Base-by-base conservation (phyloP, 495 filamentous ascomycete genomes). In the Penicillium diatomitis region DNA sequence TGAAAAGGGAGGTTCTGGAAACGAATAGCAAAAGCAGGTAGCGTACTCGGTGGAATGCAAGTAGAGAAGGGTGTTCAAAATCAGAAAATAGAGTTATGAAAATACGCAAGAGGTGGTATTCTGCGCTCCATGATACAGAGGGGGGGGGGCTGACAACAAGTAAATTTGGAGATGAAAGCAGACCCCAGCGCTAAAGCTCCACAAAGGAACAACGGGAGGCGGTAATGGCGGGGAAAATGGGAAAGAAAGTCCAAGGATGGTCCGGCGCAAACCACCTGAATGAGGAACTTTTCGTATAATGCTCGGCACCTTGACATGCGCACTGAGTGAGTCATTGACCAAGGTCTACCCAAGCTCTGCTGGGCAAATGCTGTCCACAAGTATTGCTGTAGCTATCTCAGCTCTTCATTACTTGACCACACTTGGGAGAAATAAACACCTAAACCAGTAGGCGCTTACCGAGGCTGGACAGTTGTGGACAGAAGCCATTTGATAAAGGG, bases 61-160 rank as follows among this genome's bases (percentile, higher is more conserved):
- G 46, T 38, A 49, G 39, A 20, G 32, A 45, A 47, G n/a, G 32
- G 41, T 10, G 12, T 30, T 20, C 5, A 28, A 3, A 38, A 48
- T 11, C 12, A 44, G 38, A 40, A 52, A 53, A 49, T 20, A 37
- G 33, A 46, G 41, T 40, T 54, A 54, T 54, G 51, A 49, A 55
- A 53, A 60, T 55, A 62, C 52, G 57, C 58, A 52, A 59, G 56
- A 57, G 58, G 63, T 69, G 68, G 66, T 70, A 72, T 72, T 72
- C 34, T 72, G 67, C 69, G 69, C 67, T 72, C 66, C 69, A 72
- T 70, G 69, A 65, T 72, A 72, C 66, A 71, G 60, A 60, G 52
- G 11, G 41, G 52, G 11, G 41, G 20, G 20, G 20, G 34, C 31
- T n/a, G 41, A 44, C 41, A 44, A 12, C 58, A 48, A 58, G 54